A percentile compares a stretch with the other conserved stretches of the same genome.
Evolutionary conservation across 2,329 filamentous ascomycete genomes (phyloP).

Genomic region (Decorospora gaudefroyi): DNA sequence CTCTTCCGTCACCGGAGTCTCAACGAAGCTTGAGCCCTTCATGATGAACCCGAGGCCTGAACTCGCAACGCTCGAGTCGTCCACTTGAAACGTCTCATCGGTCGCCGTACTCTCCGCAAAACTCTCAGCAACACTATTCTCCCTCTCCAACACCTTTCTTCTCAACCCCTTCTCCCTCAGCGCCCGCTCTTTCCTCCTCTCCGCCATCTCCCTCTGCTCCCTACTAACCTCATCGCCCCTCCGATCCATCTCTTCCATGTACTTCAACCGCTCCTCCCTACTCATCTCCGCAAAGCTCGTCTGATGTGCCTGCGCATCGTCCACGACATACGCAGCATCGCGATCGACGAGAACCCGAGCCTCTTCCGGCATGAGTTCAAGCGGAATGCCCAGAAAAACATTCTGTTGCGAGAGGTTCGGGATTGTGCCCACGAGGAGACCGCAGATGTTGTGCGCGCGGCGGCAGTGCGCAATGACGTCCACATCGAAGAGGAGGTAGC

Average conservation of each 20-base stretch:
- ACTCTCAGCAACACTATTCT: conserved; percentile 17
- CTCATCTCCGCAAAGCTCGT: conserved; percentile 64
- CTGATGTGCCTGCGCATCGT: conserved; percentile 74
- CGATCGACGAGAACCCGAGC: conserved; percentile 78
- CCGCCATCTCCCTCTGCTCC: conserved; percentile 53
- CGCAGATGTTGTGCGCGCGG: conserved; percentile 79
- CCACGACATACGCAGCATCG: conserved; percentile 75
- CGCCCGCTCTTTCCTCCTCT: conserved; percentile 56
- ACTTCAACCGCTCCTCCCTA: conserved; percentile 63
- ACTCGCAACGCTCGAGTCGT: conserved; percentile 15
- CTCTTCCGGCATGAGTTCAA: conserved; percentile 91
- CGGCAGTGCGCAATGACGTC: conserved; percentile 78
- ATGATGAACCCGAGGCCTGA: conserved; percentile 33
- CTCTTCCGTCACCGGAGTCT: conserved; percentile 3
- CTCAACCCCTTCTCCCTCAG: conserved; percentile 55
- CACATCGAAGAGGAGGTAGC: conserved; percentile 89
- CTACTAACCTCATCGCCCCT: conserved; percentile 58
- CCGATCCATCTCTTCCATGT: conserved; percentile 61
- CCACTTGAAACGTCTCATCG: conserved; percentile 18
- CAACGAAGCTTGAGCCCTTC: conserved; percentile 33
- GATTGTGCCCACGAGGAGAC: conserved; percentile 82
- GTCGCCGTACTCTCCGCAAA: conserved; percentile 18
- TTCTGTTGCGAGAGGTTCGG: conserved; percentile 95
- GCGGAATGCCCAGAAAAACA: conserved; percentile 83
- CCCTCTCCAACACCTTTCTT: conserved; percentile 16